Percentiles rank a stretch among this genome's conserved stretches.
Conservation (phyloP, 139 green algal species). For the Closterium sp. region DNA sequence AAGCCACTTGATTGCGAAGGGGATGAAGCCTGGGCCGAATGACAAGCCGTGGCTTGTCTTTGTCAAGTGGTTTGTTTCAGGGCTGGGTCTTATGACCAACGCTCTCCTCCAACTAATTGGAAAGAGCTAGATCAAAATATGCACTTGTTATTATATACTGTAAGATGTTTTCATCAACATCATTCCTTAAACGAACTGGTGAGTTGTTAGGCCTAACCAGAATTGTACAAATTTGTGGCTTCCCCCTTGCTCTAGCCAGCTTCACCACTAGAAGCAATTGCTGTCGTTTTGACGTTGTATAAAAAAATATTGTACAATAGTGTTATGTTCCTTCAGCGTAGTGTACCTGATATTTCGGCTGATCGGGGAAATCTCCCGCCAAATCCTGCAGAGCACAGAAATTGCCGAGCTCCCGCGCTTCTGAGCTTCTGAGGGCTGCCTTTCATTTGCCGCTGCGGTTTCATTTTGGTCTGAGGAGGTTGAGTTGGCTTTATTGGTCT, state of each 20-base stretch:
- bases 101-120: background rate
- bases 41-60: slow-evolving; percentile 10
- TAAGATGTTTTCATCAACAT: background rate
- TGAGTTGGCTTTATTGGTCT: too few relatives aligned
- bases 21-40: background rate
- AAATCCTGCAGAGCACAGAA: background rate
- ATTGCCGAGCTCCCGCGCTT: background rate
- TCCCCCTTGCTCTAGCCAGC: too few relatives aligned
- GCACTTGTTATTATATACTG: background rate
- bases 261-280: too few relatives aligned
- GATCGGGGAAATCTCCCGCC: background rate
- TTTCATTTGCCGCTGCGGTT: background rate
- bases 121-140: background rate
- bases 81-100: background rate
- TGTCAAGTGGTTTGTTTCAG: background rate
- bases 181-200: too few relatives aligned
- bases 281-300: too few relatives aligned
- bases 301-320: too few relatives aligned
- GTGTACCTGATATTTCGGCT: too few relatives aligned
- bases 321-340: too few relatives aligned
- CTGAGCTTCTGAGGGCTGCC: background rate
- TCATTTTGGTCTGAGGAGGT: background rate
- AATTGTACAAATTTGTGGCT: too few relatives aligned
- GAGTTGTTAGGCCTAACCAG: too few relatives aligned
- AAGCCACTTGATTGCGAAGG: slow-evolving; percentile 15